Evolutionary conservation across 345 rosid genomes (phyloP), one percentile per base, ranked within the genome.

Genomic region (Excoecaria cochinchinensis): DNA sequence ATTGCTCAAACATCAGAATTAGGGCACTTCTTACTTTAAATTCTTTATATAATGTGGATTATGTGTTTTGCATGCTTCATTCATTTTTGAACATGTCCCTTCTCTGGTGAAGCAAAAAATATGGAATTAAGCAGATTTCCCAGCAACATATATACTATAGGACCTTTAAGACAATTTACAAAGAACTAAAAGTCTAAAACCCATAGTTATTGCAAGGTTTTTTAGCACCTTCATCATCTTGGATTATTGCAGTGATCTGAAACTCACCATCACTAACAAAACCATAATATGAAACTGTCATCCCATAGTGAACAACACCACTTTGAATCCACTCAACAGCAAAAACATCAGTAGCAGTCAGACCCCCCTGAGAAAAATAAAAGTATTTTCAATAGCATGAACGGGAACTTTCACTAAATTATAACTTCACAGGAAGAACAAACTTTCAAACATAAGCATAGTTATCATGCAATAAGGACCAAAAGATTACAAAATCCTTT

Each of bases 261-360:
- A 67, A 80, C 92, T 85, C 86, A 95, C 99, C 99, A 78, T 95
- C 98, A 63, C 99, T 89, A 68, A 95, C 98, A 87, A 93, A 95
- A 80, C 98, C 99, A 86, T 88, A 95, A 81, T 95, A 95, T 39
- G 97, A 92, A 69, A 89, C 96, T 8, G 98, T 95, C 98, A 91
- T 83, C 76, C 99, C 99, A 76, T 86, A 93, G 86, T 93, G 99
- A 74, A 90, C 79, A 71, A 78, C 73, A 78, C 97, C 98, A 56
- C 86, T 90, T 78, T 91, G 97, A 80, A 91, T 87, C 99, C 98
- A 95, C 84, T 93, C 88, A 40, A 95, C 98, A 78, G 93, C 98
- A 82, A 95, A 95, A 69, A 95, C 99, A 89, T 95, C 97, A 3
- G 97, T 93, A 80, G 98, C 96, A 65, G 97, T 91, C 58, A 95